Conservation (phyloP, 257 asterid genomes). For the Leptodermis oblonga region DNA sequence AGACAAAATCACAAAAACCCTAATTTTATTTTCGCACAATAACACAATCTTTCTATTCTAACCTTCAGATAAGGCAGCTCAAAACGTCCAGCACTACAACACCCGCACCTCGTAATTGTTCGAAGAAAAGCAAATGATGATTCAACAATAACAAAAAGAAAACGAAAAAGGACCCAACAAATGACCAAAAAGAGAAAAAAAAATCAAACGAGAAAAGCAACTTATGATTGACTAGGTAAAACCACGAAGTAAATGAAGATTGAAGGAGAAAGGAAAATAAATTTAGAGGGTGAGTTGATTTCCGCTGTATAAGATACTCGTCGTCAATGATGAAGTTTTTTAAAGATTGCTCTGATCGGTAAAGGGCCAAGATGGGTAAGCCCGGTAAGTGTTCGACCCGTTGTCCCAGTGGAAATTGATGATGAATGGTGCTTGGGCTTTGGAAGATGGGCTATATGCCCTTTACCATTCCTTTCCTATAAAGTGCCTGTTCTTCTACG, state of each 20-base stretch:
- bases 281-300: too few species aligned
- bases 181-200: background rate
- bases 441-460: too few species aligned
- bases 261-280: constrained; percentile 4
- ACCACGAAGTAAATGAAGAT: constrained; percentile 7
- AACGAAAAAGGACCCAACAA: background rate
- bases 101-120: background rate
- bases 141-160: background rate
- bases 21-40: background rate
- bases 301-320: too few species aligned
- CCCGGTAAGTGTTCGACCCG: too few species aligned
- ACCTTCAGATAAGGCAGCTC: constrained; percentile 19
- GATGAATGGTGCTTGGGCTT: too few species aligned
- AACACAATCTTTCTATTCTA: background rate
- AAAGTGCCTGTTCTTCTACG: too few species aligned
- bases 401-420: too few species aligned
- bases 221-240: background rate
- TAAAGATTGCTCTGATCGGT: too few species aligned
- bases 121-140: constrained; percentile 9
- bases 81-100: constrained; percentile 10
- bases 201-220: background rate
- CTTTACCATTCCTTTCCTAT: too few species aligned
- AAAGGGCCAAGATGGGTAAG: too few species aligned
- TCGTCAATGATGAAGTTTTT: too few species aligned
- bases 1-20: constrained; percentile 17